Evolutionary conservation across 441 rosid genomes (phyloP), one percentile per base, ranked within the genome.

Genomic region (Populus hybrid): DNA sequence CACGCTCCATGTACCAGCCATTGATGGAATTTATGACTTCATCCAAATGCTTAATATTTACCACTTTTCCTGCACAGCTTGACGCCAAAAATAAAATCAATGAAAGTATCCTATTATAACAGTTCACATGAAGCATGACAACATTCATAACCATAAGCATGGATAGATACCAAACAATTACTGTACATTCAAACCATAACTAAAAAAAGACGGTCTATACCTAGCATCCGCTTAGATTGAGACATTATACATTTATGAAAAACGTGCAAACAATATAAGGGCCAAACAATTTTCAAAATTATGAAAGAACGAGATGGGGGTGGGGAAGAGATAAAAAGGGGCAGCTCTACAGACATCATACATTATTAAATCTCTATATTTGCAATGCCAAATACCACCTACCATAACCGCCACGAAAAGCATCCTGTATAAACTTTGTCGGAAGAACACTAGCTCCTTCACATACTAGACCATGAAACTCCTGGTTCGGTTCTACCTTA

Each of bases 401-500:
- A 96, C 97, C 98, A 85, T 85, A 82, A 77, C 89, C 93, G 82
- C 84, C 82, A 63, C 88, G 87, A 73, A 96, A 92, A 80, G 97
- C 85, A 71, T 96, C 94, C 78, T 88, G 89, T 20, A 94, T 77
- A 85, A 96, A 92, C 80, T 91, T 96, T 1, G 97, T 73, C 31
- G 98, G 98, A 87, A 94, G 96, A 80, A 93, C 96, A 88, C 91
- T 93, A 35, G 99, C 98, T 75, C 97, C 96, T 84, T 96, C 98
- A 75, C 97, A 96, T 26, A 93, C 96, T 78, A 94, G 80, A 81
- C 98, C 94, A 73, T 80, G 92, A 72, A 94, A 93, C 86, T 91
- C 98, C 83, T 93, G 98, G 85, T 96, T 96, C 82, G 96, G 98
- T 84, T 94, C 98, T 83, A 94, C 97, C 99, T 96, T 91, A 81